Conservation (phyloP, 805 yeast genomes). For the Pichia rugopelliculosa region DNA sequence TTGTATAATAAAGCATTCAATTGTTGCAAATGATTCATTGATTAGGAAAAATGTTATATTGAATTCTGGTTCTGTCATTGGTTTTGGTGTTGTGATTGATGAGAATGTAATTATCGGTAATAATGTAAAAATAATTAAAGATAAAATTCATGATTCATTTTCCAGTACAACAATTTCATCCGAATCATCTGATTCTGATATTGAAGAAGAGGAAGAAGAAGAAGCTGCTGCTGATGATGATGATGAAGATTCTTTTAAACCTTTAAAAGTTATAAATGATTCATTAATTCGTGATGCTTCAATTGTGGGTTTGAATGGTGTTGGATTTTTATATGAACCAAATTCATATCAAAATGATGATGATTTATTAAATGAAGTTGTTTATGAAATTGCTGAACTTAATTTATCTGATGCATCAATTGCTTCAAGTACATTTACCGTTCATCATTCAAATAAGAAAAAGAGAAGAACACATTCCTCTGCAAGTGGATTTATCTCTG, state of each 20-base stretch:
- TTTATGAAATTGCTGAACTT: conserved; percentile 36
- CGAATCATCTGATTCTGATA: conserved; percentile 6
- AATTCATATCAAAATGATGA: conserved; percentile 41
- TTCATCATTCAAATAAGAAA: conserved; percentile 26
- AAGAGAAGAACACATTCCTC: conserved; percentile 33
- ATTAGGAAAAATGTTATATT: conserved; percentile 47
- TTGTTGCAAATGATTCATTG: conserved; percentile 59
- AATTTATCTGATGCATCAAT: conserved; percentile 49
- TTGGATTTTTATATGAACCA: conserved; percentile 42
- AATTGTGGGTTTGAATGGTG: conserved; percentile 42
- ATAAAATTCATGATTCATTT: conserved; percentile 30
- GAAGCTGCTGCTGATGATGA: conserved; percentile 15
- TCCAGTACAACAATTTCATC: conserved; percentile 7
- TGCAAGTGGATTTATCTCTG: conserved; percentile 33
- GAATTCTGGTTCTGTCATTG: conserved; percentile 70
- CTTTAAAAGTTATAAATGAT: conserved; percentile 10
- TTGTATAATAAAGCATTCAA: conserved; percentile 48
- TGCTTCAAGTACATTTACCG: conserved; percentile 38
- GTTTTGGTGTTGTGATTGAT: conserved; percentile 65
- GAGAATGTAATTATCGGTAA: conserved; percentile 40
- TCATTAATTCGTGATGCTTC: conserved; percentile 22
- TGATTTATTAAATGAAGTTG: conserved; percentile 32
- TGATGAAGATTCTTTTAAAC: conserved; percentile 6
- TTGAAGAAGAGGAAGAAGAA: conserved; percentile 14
- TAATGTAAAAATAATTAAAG: conserved; percentile 46